Evolutionary conservation across 1,284 basidiomycete genomes (phyloP).

Genomic region (Cryptococcus maquisensis): DNA sequence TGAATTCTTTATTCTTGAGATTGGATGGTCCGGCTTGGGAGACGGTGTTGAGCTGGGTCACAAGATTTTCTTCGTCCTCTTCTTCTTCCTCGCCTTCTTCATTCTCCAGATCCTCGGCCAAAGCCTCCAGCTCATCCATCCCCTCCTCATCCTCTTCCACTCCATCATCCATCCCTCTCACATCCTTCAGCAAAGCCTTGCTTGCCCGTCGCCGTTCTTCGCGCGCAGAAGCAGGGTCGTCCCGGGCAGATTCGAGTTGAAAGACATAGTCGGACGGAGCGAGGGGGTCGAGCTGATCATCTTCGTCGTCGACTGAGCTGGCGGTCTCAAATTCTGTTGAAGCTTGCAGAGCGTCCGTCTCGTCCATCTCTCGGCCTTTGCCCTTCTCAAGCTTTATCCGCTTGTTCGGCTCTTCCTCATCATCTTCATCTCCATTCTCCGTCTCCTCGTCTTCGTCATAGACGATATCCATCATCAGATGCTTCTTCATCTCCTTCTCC

Average conservation of each 20-base stretch:
- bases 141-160: conserved; percentile 55
- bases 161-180: conserved; percentile 12
- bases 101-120: conserved; percentile 5
- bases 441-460: conserved; percentile 39
- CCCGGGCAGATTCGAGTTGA: conserved; percentile 45
- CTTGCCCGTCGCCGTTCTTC: conserved; percentile 12
- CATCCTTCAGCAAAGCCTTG: conserved; percentile 12
- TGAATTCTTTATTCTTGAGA: conserved; percentile 13
- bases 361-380: conserved; percentile 29
- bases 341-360: conserved; percentile 15
- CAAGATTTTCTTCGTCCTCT: not conserved
- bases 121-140: conserved; percentile 10
- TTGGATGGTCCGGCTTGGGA: not conserved
- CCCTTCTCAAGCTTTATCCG: conserved; percentile 22
- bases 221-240: conserved; percentile 23
- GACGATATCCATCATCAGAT: not conserved
- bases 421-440: conserved; percentile 48
- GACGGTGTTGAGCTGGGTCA: conserved; percentile 10
- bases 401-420: conserved; percentile 12
- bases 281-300: conserved; percentile 41
- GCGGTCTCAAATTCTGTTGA: conserved; percentile 9
- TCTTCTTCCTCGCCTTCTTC: conserved; percentile 18
- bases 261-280: conserved; percentile 56
- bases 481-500: conserved; percentile 7
- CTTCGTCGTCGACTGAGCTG: conserved; percentile 49